Evolutionary conservation across 2,329 filamentous ascomycete genomes (phyloP).

Genomic region (Mycogone perniciosa): DNA sequence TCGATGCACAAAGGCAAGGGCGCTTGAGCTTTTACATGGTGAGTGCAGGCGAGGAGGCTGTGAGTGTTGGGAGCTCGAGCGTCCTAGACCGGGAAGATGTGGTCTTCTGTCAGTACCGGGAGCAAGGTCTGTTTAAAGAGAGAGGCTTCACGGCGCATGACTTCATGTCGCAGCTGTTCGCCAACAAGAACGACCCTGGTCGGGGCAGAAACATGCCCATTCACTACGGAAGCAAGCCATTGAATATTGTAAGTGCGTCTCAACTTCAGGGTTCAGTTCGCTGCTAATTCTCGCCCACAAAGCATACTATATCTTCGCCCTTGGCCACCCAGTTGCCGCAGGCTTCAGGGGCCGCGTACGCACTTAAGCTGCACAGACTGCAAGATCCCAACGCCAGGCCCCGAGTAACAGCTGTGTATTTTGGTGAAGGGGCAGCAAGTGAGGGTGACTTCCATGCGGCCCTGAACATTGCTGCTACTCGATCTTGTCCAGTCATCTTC

Average conservation of each 20-base stretch:
- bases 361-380: slow-evolving; percentile 71
- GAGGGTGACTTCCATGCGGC: slow-evolving; percentile 92
- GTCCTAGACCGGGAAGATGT: slow-evolving; percentile 80
- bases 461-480: slow-evolving; percentile 82
- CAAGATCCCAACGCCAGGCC: slow-evolving; percentile 62
- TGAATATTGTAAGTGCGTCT: slow-evolving; percentile 64
- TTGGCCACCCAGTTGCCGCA: slow-evolving; percentile 87
- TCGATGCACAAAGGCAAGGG: slow-evolving; percentile 94
- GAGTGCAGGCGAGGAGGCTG: slow-evolving; percentile 88
- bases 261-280: neutral
- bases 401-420: slow-evolving; percentile 74
- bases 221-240: slow-evolving; percentile 79
- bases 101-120: slow-evolving; percentile 89
- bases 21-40: slow-evolving; percentile 96
- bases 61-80: slow-evolving; percentile 81
- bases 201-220: slow-evolving; percentile 93
- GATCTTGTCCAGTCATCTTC: slow-evolving; percentile 82
- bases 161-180: slow-evolving; percentile 94
- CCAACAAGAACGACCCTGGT: slow-evolving; percentile 74
- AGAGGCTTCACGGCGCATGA: slow-evolving; percentile 80
- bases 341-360: slow-evolving; percentile 80
- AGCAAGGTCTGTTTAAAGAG: slow-evolving; percentile 85
- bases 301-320: slow-evolving; percentile 79
- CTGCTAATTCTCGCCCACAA: neutral
- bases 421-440: slow-evolving; percentile 83